Evolutionary conservation across 2,329 filamentous ascomycete genomes (phyloP), one percentile per base, ranked within the genome.

Genomic region (Triangularia setosa): DNA sequence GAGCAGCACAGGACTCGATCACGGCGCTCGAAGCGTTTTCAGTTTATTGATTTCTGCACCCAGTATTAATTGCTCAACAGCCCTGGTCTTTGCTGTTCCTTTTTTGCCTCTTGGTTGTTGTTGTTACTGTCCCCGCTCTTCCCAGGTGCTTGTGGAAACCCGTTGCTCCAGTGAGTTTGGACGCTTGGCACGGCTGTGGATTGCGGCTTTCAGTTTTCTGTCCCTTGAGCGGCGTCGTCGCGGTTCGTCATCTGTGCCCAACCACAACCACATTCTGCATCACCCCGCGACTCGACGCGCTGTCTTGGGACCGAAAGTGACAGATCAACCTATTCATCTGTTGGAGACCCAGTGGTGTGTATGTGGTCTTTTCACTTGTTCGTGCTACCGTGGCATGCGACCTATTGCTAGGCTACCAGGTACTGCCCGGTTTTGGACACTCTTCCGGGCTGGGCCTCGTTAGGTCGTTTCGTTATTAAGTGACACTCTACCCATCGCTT

Each of bases 171-270:
- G 35, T 53, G n/a, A 55, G 24, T 30, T 5, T 44, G 16, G 44
- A 44, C 40, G 52, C 67, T 68, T 68, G 67, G 67, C 67, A 58
- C 60, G 56, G 61, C 61, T 58, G 58, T 59, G 28, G 48, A 23
- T n/a, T 35, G 30, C 54, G 30, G 64, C 58, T 59, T 23, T 33
- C 16, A 18, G 27, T 58, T 18, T 48, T 54, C 54, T 44, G 58
- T 44, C 44, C 56, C 52, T 25, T 40, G 18, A 56, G n/a, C 56
- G 61, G 44, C 30, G 35, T 59, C 59, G 64, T 66, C 65, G 58
- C 64, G 61, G 52, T 55, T 24, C 25, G 52, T 65, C 65, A 64
- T 64, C 63, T 54, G 48, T 64, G 65, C 60, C 63, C 61, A 48
- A 61, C 62, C 58, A 9, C 60, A 57, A 55, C 60, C 23, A 14